Conservation (phyloP, 306 rosid species). For the Potentilla sterilis region DNA sequence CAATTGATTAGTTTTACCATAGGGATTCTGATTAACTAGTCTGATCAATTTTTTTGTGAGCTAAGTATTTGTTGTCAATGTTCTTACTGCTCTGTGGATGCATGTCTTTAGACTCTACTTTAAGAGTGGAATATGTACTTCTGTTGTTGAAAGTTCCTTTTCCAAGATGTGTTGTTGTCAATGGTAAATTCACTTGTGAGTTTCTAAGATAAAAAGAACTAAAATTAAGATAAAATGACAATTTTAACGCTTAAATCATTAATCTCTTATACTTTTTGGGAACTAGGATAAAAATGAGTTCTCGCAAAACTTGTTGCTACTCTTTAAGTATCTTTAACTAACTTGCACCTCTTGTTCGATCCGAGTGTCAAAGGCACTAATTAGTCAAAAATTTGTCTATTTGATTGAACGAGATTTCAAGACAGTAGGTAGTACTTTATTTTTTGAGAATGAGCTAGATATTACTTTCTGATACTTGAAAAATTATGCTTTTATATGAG, state of each 20-base stretch:
- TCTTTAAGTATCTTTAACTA: background rate
- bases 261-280: background rate
- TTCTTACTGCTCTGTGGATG: background rate
- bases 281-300: background rate
- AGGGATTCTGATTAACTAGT: background rate
- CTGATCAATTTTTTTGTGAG: background rate
- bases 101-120: background rate
- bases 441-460: too few relatives aligned
- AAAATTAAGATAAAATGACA: background rate
- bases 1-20: slow-evolving; percentile 2
- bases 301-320: background rate
- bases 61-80: background rate
- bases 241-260: background rate
- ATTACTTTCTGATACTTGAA: background rate
- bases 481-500: background rate
- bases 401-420: background rate
- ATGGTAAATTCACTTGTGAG: background rate
- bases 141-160: background rate
- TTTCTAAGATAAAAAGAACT: background rate
- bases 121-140: background rate
- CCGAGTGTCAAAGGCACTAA: background rate
- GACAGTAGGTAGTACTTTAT: background rate
- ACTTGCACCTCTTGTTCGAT: background rate
- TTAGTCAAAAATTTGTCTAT: background rate
- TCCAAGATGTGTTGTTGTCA: background rate